Conservation (phyloP, 108 stramenopile genomes). For the Skeletonema menzelii region DNA sequence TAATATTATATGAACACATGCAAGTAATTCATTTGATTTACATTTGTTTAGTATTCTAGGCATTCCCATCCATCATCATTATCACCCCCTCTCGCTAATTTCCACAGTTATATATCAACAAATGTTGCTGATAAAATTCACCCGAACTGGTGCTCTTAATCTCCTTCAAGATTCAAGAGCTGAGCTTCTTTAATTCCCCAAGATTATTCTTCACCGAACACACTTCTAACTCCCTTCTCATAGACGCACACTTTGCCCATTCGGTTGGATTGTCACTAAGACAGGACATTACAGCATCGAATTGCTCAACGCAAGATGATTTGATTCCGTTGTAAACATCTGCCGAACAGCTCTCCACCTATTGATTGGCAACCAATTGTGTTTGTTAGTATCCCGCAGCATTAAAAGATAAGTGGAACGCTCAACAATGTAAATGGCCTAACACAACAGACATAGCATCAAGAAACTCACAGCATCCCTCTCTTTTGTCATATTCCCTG, state of each 20-base stretch:
- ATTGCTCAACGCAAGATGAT: conserved; percentile 22
- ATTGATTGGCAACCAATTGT: no score
- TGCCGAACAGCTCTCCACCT: conserved; percentile 49
- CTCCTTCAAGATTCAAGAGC: neutral
- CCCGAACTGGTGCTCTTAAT: neutral
- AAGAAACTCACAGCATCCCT: conserved; percentile 43
- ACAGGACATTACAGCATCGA: conserved; percentile 41
- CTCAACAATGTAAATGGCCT: neutral
- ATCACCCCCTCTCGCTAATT: neutral
- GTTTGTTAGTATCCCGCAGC: no score
- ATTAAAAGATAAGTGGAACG: neutral
- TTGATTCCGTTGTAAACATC: conserved; percentile 42
- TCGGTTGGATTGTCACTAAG: conserved; percentile 35
- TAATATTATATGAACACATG: no score
- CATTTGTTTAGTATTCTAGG: conserved; percentile 1
- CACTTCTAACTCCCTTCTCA: conserved; percentile 42
- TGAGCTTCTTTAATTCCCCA: conserved; percentile 28
- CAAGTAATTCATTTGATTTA: neutral
- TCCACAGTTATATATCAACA: neutral
- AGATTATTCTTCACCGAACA: conserved; percentile 43
- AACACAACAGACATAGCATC: neutral
- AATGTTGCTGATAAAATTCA: neutral
- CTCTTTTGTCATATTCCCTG: conserved; percentile 40
- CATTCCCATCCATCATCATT: neutral
- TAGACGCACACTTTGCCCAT: conserved; percentile 40